Evolutionary conservation across 352 stramenopile species (phyloP).

Genomic region (Phytophthora ohioensis): DNA sequence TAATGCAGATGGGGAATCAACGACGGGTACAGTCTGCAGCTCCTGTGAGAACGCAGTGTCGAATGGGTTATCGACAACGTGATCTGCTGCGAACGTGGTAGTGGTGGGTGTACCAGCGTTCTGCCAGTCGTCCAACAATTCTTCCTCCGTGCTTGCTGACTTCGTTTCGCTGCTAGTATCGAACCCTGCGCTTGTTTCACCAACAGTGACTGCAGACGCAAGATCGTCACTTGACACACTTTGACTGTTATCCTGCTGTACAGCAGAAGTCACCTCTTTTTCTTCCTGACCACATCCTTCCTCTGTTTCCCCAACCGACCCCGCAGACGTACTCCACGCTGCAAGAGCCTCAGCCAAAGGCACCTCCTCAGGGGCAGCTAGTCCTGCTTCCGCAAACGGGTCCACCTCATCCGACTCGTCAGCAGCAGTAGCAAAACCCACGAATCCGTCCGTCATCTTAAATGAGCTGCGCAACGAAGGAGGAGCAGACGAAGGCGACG

Average conservation of each 20-base stretch:
- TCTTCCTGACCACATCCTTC: slow-evolving; percentile 11
- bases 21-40: not conserved
- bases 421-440: slow-evolving; percentile 23
- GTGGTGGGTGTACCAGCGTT: not conserved
- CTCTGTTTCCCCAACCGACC: not conserved
- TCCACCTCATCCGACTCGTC: slow-evolving; percentile 34
- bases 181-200: too few relatives aligned
- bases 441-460: slow-evolving; percentile 26
- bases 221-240: not conserved
- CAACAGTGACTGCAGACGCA: too few relatives aligned
- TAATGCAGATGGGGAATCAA: not conserved
- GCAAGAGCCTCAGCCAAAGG: slow-evolving; percentile 40
- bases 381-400: slow-evolving; percentile 43
- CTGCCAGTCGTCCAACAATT: slow-evolving; percentile 1
- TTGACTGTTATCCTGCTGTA: not conserved
- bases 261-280: slow-evolving; percentile 1
- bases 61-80: not conserved
- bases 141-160: not conserved
- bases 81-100: slow-evolving; percentile 3
- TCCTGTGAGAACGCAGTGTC: not conserved
- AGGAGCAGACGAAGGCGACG: slow-evolving; percentile 37
- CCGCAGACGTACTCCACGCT: slow-evolving; percentile 30
- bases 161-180: not conserved
- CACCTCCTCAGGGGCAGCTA: slow-evolving; percentile 33
- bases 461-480: slow-evolving; percentile 48